phyloP scores from a whole-genome alignment of 176 grass and related monocot genomes.

The Alopecurus myosuroides region DNA sequence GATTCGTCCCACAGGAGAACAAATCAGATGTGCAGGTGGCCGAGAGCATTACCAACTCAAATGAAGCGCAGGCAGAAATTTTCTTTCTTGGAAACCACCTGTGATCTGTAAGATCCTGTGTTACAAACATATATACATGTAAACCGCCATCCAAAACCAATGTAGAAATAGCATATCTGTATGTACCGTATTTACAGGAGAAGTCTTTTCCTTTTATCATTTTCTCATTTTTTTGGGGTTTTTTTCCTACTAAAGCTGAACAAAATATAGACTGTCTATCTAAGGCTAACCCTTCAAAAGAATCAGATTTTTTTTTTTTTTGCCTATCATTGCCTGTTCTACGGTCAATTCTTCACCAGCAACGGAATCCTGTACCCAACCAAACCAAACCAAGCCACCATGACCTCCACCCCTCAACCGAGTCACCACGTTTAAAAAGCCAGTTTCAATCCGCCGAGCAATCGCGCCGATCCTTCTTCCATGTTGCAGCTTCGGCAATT shows the following conservation, averaged over 20 bases:
- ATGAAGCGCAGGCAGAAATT: not conserved
- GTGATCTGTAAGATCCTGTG: not conserved
- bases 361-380: slow-evolving; percentile 28
- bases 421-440: not conserved
- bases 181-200: slow-evolving; percentile 33
- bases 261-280: slow-evolving; percentile 18
- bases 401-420: not conserved
- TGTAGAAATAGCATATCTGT: not conserved
- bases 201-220: not conserved
- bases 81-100: not conserved
- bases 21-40: too few species aligned
- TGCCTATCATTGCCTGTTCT: slow-evolving; percentile 49
- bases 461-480: not conserved
- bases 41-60: not conserved
- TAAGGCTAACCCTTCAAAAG: slow-evolving; percentile 40
- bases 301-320: slow-evolving; percentile 33
- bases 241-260: not conserved
- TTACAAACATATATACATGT: not conserved
- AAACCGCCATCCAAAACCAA: not conserved
- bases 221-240: not conserved
- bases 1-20: too few species aligned
- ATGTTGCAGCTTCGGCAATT: not conserved
- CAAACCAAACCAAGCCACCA: not conserved
- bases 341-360: slow-evolving; percentile 43
- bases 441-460: not conserved